Percentiles rank a stretch among this genome's conserved stretches.
Evolutionary conservation across 352 stramenopile genomes (phyloP).

Genomic region (Globisporangium viniferum): DNA sequence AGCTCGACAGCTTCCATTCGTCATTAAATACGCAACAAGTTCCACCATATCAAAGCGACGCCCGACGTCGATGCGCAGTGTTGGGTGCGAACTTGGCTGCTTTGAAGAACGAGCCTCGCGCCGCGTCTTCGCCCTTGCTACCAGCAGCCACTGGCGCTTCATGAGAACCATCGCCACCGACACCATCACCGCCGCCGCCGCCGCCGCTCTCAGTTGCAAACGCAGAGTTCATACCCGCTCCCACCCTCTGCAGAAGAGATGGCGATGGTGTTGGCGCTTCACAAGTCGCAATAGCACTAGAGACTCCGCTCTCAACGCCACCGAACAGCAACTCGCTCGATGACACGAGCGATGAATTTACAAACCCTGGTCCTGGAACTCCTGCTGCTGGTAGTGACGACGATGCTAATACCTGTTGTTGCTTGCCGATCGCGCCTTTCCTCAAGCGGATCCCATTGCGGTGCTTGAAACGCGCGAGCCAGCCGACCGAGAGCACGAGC

Average conservation of each 20-base stretch:
- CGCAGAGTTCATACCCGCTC: not conserved
- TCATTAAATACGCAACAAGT: conserved; percentile 3
- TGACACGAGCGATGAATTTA: not conserved
- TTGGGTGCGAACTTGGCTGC: not conserved
- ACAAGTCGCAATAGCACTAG: not conserved
- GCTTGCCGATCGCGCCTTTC: conserved; percentile 28
- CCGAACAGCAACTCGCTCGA: conserved; percentile 3
- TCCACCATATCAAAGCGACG: not conserved
- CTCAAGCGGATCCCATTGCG: conserved; percentile 67
- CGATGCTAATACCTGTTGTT: conserved; percentile 9
- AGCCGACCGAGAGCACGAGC: conserved; percentile 70
- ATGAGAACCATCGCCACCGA: not conserved
- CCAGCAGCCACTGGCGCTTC: not conserved
- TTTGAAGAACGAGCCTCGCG: not conserved
- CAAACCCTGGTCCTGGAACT: conserved; percentile 1
- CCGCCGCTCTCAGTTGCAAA: not conserved
- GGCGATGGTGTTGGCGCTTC: not conserved
- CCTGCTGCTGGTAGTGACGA: not conserved
- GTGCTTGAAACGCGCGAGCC: conserved; percentile 70
- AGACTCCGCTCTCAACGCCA: not conserved
- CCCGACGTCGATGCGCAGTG: not conserved
- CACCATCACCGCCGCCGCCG: no score
- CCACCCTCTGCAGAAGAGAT: not conserved
- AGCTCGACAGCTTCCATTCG: not conserved
- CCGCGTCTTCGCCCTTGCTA: not conserved